Conservation (phyloP, 192 early-diverging fungal genomes). For the Podochytrium sp. region DNA sequence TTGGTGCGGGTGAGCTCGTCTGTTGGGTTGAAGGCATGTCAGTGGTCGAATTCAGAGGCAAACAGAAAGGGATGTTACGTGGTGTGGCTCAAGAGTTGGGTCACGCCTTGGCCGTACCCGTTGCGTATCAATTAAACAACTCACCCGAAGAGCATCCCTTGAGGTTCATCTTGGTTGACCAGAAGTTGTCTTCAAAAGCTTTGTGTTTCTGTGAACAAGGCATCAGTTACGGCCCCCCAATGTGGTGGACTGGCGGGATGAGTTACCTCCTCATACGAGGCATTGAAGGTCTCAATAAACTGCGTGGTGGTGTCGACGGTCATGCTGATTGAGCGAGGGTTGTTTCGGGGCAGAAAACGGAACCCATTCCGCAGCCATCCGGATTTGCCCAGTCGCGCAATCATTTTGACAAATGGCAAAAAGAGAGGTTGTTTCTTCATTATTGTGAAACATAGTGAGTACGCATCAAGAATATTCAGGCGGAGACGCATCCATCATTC, state of each 20-base stretch:
- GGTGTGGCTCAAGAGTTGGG: not conserved
- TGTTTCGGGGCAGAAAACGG: too few species aligned
- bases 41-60: not conserved
- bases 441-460: too few species aligned
- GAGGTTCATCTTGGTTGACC: slow-evolving; percentile 45
- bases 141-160: slow-evolving; percentile 30
- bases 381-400: too few species aligned
- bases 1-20: slow-evolving; percentile 36
- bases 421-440: too few species aligned
- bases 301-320: not conserved
- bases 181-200: slow-evolving; percentile 45
- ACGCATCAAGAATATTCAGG: too few species aligned
- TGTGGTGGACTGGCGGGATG: too few species aligned
- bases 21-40: not conserved
- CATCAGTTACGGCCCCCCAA: too few species aligned
- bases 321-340: too few species aligned
- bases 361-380: too few species aligned
- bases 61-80: not conserved
- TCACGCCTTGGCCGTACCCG: not conserved
- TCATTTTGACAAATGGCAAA: too few species aligned
- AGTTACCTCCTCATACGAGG: slow-evolving; percentile 41
- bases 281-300: slow-evolving; percentile 39
- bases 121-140: not conserved
- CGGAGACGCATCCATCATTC: too few species aligned
- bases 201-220: slow-evolving; percentile 34